Evolutionary conservation across 768 basidiomycete species (phyloP), one percentile per base, ranked within the genome.

Genomic region (Dendrothele bispora): DNA sequence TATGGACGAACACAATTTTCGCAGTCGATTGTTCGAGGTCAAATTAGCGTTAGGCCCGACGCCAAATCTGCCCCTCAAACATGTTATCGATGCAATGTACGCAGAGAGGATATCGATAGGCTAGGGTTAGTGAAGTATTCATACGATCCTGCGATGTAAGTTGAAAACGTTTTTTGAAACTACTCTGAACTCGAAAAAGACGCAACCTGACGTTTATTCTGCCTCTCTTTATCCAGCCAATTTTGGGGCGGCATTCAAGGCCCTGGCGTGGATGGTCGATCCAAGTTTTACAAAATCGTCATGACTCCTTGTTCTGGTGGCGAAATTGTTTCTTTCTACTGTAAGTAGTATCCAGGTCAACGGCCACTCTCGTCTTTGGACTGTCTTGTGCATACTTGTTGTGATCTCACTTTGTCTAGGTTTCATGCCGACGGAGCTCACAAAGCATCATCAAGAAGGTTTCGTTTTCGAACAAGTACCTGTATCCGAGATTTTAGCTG

Each of bases 241-340:
- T 62, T 58, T 52, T 65, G 64, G 62, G 62, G 64, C 29, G 62
- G 64, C 2, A 55, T 58, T 20, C 55, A 32, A 57, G 59, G n/a
- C n/a, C n/a, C n/a, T n/a, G n/a, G n/a, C n/a, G n/a, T n/a, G n/a
- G n/a, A n/a, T 36, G 60, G 63, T 1, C 54, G 57, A 3, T 58
- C 57, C 38, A 62, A 64, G 49, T 66, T 62, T 45, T 66, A 61
- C 50, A 66, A 66, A 47, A 63, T 66, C 25, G 63, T 66, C 37
- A 66, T 66, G 64, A 54, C 58, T 17, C 61, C 64, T 11, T 64
- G 62, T 45, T 50, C 61, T 18, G 56, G 52, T 7, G 58, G 58
- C 24, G 61, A 66, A 25, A 56, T 64, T 34, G 57, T 62, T 6
- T 62, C 62, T 2, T 63, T 63, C 39, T 62, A 62, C 32, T 62